Percentiles rank a stretch among this genome's conserved stretches.
These are phyloP conservation scores for Nicotiana sylvestris DNA, from an alignment of 257 asterid species.

Conservation along the genomic window DNA sequence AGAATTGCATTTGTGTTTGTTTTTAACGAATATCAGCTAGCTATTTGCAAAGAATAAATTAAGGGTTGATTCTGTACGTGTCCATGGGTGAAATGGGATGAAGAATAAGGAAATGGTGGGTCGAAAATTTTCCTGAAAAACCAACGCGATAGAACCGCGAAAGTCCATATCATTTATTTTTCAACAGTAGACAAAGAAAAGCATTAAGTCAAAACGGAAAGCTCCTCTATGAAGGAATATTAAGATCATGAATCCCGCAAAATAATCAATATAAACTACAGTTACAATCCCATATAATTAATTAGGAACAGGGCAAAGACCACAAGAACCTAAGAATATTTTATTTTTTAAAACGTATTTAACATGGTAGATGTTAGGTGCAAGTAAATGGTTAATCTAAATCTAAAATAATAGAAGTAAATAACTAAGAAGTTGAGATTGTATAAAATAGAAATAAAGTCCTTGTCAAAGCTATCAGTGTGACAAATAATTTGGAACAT, in stretches of 20 bases:
- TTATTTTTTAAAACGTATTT: background rate
- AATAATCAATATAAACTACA: background rate
- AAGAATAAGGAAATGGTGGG: background rate
- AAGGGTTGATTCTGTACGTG: background rate
- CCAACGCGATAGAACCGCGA: no score
- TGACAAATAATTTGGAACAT: constrained; percentile 1
- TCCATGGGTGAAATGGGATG: background rate
- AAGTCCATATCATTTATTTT: no score
- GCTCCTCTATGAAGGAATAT: background rate
- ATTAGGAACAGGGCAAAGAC: background rate
- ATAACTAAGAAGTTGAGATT: background rate
- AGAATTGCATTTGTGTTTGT: background rate
- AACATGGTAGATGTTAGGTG: background rate
- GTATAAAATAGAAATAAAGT: background rate
- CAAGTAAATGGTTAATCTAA: background rate
- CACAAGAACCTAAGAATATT: background rate
- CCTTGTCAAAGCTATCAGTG: background rate
- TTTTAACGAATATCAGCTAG: background rate
- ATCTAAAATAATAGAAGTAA: background rate
- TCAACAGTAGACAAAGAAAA: background rate
- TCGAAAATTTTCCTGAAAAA: no score
- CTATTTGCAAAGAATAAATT: background rate
- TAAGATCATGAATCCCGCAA: background rate
- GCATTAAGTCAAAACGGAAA: background rate
- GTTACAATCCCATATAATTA: background rate